Conservation (phyloP, 306 rosid genomes). For the Geum urbanum region DNA sequence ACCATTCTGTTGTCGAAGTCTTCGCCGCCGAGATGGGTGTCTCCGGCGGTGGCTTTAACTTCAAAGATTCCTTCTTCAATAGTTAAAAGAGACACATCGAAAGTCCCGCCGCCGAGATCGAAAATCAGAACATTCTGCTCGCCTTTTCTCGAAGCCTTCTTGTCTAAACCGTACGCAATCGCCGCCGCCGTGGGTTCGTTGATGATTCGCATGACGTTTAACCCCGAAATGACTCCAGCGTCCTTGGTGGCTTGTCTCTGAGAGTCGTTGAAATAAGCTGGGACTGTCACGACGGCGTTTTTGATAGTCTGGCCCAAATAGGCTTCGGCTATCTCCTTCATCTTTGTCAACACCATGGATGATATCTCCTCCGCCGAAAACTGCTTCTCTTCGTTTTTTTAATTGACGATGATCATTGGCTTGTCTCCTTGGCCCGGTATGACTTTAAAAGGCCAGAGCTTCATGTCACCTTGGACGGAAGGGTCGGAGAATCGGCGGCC, state of each 20-base stretch:
- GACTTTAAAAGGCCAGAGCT: conserved; percentile 78
- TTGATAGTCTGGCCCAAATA: conserved; percentile 52
- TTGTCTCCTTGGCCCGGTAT: conserved; percentile 57
- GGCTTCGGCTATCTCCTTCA: conserved; percentile 66
- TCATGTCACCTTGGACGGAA: conserved; percentile 68
- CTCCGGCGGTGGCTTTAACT: conserved; percentile 81
- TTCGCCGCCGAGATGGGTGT: conserved; percentile 82
- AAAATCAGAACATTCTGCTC: conserved; percentile 77
- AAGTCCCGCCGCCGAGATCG: conserved; percentile 74
- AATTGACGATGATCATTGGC: conserved; percentile 60
- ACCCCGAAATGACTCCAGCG: conserved; percentile 57
- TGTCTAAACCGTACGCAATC: conserved; percentile 76
- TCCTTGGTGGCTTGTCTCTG: conserved; percentile 87
- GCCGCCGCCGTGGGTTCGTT: conserved; percentile 87
- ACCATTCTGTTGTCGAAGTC: conserved; percentile 81
- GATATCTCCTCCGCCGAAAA: conserved; percentile 72
- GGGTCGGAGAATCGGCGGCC: conserved; percentile 60
- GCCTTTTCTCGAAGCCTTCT: conserved; percentile 58
- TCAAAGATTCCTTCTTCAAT: conserved; percentile 83
- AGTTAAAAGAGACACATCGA: conserved; percentile 64
- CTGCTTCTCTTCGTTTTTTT: conserved; percentile 67
- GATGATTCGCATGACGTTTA: conserved; percentile 68
- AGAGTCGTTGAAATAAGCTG: conserved; percentile 82
- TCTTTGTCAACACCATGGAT: conserved; percentile 65
- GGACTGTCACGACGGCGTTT: conserved; percentile 73